A percentile compares a stretch with the other conserved stretches of the same genome.
Conservation (phyloP, 148 eudicot species). For the Amaranthus palmeri region DNA sequence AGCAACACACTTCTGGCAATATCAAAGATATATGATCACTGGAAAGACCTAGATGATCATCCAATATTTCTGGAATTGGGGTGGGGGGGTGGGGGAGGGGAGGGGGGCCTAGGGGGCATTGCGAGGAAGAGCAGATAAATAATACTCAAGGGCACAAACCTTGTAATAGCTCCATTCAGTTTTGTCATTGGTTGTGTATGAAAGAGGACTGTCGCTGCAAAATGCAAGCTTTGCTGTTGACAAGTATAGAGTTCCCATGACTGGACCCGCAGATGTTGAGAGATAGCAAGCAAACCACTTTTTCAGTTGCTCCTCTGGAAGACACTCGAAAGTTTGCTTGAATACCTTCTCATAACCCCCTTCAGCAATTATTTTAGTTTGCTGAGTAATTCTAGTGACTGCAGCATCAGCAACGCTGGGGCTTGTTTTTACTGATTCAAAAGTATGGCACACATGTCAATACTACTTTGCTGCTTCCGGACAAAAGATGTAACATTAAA, state of each 20-base stretch:
- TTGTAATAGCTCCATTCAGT: conserved; percentile 80
- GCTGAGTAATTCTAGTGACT: conserved; percentile 77
- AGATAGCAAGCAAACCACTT: conserved; percentile 83
- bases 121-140: neutral
- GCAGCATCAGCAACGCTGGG: conserved; percentile 91
- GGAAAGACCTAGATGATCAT: neutral
- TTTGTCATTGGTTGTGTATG: conserved; percentile 58
- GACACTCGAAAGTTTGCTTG: conserved; percentile 68
- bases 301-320: conserved; percentile 70
- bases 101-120: neutral
- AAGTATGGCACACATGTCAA: neutral
- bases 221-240: conserved; percentile 79
- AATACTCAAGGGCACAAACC: conserved; percentile 31
- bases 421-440: conserved; percentile 70
- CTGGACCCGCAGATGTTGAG: conserved; percentile 95
- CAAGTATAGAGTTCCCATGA: conserved; percentile 67
- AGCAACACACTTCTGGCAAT: neutral
- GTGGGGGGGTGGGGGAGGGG: neutral
- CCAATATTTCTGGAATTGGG: neutral
- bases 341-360: conserved; percentile 94
- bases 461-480: neutral
- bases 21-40: neutral
- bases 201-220: conserved; percentile 87
- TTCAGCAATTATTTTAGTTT: conserved; percentile 79
- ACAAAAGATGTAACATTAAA: neutral